Evolutionary conservation across 2,329 filamentous ascomycete species (phyloP).

Genomic region (Septoria petroselini): DNA sequence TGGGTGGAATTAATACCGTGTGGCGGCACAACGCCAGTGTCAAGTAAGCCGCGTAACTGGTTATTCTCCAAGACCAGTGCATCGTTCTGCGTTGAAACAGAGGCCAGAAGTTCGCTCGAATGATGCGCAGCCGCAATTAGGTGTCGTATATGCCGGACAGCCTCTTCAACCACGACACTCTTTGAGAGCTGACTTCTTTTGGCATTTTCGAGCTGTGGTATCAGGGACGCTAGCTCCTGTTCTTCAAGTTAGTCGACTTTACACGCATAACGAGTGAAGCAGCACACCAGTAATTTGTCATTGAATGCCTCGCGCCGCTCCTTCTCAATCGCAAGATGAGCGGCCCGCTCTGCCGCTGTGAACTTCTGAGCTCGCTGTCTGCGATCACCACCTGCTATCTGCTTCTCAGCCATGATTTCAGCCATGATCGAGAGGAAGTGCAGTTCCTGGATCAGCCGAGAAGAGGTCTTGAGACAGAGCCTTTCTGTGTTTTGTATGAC

Average conservation of each 20-base stretch:
- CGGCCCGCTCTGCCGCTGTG: conserved; percentile 13
- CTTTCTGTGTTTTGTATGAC: no score
- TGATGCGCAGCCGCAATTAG: background rate
- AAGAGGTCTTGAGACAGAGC: no score
- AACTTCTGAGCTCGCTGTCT: conserved; percentile 14
- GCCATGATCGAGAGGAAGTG: no score
- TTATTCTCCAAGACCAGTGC: conserved; percentile 8
- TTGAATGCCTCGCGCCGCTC: conserved; percentile 21
- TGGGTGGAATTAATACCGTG: background rate
- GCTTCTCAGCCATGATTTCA: background rate
- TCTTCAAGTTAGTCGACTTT: background rate
- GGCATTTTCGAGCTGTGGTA: conserved; percentile 17
- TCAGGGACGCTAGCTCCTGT: conserved; percentile 14
- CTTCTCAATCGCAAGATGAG: conserved; percentile 21
- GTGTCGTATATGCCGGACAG: conserved; percentile 16
- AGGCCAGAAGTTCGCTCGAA: conserved; percentile 4
- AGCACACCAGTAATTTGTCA: conserved; percentile 13
- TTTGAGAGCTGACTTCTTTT: conserved; percentile 22
- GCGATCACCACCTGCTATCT: background rate
- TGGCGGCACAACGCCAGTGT: background rate
- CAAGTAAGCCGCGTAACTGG: background rate
- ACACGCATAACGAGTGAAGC: background rate
- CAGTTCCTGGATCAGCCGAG: no score
- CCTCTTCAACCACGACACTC: conserved; percentile 20
- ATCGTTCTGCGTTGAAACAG: conserved; percentile 10